Evolutionary conservation across 2,329 filamentous ascomycete species (phyloP).

Genomic region (Alternaria consortialis): DNA sequence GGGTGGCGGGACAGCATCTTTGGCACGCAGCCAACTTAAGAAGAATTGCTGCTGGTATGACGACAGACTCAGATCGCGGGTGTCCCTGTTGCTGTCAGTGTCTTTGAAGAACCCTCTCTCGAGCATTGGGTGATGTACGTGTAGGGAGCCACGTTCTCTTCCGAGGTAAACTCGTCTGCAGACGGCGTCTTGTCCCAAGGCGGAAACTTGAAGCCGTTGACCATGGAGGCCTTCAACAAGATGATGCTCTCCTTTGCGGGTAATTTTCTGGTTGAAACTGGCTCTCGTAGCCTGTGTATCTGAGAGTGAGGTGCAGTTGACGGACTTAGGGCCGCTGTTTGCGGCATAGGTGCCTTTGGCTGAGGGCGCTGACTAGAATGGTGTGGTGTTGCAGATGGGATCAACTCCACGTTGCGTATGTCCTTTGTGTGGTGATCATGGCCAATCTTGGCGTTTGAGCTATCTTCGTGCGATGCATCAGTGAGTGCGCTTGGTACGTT

Average conservation of each 20-base stretch:
- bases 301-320: slow-evolving; percentile 29
- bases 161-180: slow-evolving; percentile 67
- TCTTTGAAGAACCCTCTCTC: neutral
- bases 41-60: slow-evolving; percentile 78
- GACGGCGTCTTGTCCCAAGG: slow-evolving; percentile 77
- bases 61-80: slow-evolving; percentile 75
- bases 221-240: slow-evolving; percentile 76
- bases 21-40: slow-evolving; percentile 81
- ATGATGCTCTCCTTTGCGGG: slow-evolving; percentile 79
- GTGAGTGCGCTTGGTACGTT: slow-evolving; percentile 13
- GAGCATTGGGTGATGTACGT: slow-evolving; percentile 57
- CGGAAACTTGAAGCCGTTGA: slow-evolving; percentile 85
- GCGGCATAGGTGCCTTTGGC: neutral
- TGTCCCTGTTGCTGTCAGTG: slow-evolving; percentile 62
- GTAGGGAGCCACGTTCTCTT: slow-evolving; percentile 64
- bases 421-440: neutral
- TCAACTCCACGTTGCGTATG: neutral
- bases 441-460: neutral
- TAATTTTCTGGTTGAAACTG: slow-evolving; percentile 66
- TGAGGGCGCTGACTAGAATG: neutral
- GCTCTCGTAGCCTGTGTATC: slow-evolving; percentile 54
- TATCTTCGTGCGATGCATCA: slow-evolving; percentile 25
- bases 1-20: slow-evolving; percentile 67
- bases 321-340: slow-evolving; percentile 6
- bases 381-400: neutral